A percentile compares a stretch with the other conserved stretches of the same genome.
phyloP scores from a whole-genome alignment of 352 stramenopile species.

The Phytopythium montanum region DNA sequence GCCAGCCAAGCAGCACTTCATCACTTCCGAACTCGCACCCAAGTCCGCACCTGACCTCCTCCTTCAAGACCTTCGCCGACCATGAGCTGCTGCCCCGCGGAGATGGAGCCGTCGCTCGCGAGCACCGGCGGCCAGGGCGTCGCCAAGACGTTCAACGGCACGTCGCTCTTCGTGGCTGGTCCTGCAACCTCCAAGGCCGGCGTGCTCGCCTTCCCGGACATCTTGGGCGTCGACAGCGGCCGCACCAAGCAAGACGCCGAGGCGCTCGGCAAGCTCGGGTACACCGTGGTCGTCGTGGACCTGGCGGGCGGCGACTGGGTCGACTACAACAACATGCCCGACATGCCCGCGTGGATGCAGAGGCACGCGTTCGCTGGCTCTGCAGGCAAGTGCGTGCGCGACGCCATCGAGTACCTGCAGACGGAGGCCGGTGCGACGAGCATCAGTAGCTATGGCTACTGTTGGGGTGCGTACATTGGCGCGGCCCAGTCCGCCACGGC shows the following conservation, averaged over 20 bases:
- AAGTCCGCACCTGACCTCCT: too few species aligned
- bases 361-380: slow-evolving; percentile 17
- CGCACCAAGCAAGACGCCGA: slow-evolving; percentile 46
- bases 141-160: slow-evolving; percentile 24
- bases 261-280: slow-evolving; percentile 37
- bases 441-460: slow-evolving; percentile 37
- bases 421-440: slow-evolving; percentile 15
- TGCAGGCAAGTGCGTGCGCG: slow-evolving; percentile 5
- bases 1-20: too few species aligned
- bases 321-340: slow-evolving; percentile 1
- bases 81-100: slow-evolving; percentile 44
- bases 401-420: slow-evolving; percentile 27
- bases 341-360: slow-evolving; percentile 10
- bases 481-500: slow-evolving; percentile 5
- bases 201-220: slow-evolving; percentile 40
- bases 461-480: slow-evolving; percentile 32
- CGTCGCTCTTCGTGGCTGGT: slow-evolving; percentile 32
- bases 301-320: slow-evolving; percentile 33
- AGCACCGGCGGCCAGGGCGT: slow-evolving; percentile 10
- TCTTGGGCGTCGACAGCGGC: slow-evolving; percentile 49
- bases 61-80: too few species aligned
- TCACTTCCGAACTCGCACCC: too few species aligned
- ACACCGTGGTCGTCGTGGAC: slow-evolving; percentile 44
- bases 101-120: slow-evolving; percentile 17
- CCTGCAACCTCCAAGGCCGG: slow-evolving; percentile 23